Evolutionary conservation across 257 asterid genomes (phyloP).

Genomic region (Penstemon newberryi): DNA sequence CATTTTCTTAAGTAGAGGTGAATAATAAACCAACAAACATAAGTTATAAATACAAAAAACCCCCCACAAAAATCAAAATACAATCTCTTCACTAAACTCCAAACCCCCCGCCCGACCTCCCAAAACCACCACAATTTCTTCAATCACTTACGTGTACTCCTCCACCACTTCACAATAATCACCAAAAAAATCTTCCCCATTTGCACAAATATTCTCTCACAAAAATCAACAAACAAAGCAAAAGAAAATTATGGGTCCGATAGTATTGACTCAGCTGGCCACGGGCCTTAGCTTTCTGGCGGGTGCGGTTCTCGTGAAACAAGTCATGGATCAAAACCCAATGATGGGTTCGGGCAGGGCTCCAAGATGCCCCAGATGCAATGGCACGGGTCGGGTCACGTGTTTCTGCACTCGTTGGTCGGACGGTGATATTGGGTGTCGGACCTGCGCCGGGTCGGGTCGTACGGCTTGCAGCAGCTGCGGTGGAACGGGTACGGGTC

Average conservation of each 20-base stretch:
- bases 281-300: conserved; percentile 59
- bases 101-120: conserved; percentile 8
- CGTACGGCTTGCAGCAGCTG: conserved; percentile 86
- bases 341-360: conserved; percentile 74
- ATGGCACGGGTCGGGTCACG: conserved; percentile 84
- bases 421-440: conserved; percentile 87
- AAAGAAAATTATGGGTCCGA: conserved; percentile 60
- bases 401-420: conserved; percentile 94
- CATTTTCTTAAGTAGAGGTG: not conserved
- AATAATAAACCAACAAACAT: not conserved
- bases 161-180: conserved; percentile 48
- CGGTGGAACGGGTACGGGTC: conserved; percentile 92
- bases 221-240: not conserved
- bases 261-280: conserved; percentile 55
- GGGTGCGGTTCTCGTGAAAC: conserved; percentile 68
- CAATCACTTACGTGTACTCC: conserved; percentile 54
- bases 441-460: conserved; percentile 92
- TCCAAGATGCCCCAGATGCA: conserved; percentile 75
- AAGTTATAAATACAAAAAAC: not conserved
- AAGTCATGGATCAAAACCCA: conserved; percentile 56
- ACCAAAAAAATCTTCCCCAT: conserved; percentile 6
- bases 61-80: too few relatives aligned
- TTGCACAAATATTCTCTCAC: not conserved
- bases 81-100: not conserved
- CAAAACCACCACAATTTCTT: conserved; percentile 26